Conservation (phyloP, 139 green algal genomes). For the Auxenochlorella protothecoides region DNA sequence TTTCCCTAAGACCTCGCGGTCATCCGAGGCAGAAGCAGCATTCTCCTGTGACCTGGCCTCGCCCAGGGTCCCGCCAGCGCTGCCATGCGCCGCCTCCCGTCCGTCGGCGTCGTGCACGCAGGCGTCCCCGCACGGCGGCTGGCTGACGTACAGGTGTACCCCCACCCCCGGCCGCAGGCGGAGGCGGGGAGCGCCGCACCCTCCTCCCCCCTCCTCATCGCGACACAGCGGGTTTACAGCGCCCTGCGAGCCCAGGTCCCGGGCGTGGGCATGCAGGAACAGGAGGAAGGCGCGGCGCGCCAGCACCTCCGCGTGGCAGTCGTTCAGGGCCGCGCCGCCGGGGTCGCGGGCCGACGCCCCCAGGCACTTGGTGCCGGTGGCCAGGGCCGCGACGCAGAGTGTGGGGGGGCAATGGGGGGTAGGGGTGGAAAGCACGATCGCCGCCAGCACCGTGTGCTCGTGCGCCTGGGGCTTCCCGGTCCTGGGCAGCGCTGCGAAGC, state of each 20-base stretch:
- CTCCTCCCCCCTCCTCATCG: too few species aligned
- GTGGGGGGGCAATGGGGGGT: not conserved
- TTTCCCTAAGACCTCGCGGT: too few species aligned
- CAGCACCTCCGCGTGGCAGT: conserved; percentile 71
- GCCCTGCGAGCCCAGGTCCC: too few species aligned
- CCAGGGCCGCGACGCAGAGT: conserved; percentile 43
- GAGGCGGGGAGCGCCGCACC: too few species aligned
- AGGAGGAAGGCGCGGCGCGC: conserved; percentile 48
- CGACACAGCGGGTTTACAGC: too few species aligned
- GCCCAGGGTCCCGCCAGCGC: too few species aligned
- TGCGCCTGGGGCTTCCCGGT: conserved; percentile 65
- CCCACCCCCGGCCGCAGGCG: conserved; percentile 31
- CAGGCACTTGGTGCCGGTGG: conserved; percentile 77
- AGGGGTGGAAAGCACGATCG: conserved; percentile 21
- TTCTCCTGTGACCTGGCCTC: too few species aligned
- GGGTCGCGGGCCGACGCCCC: conserved; percentile 10
- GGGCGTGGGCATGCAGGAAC: conserved; percentile 41
- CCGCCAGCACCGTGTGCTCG: conserved; percentile 69
- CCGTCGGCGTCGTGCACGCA: conserved; percentile 35
- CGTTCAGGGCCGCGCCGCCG: conserved; percentile 41
- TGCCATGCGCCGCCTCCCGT: too few species aligned
- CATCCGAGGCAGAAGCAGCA: too few species aligned
- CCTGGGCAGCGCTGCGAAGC: conserved; percentile 42
- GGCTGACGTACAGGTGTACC: conserved; percentile 68
- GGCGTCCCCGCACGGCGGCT: conserved; percentile 78